Evolutionary conservation across 2,329 filamentous ascomycete genomes (phyloP).

Genomic region (Alternaria sp.): DNA sequence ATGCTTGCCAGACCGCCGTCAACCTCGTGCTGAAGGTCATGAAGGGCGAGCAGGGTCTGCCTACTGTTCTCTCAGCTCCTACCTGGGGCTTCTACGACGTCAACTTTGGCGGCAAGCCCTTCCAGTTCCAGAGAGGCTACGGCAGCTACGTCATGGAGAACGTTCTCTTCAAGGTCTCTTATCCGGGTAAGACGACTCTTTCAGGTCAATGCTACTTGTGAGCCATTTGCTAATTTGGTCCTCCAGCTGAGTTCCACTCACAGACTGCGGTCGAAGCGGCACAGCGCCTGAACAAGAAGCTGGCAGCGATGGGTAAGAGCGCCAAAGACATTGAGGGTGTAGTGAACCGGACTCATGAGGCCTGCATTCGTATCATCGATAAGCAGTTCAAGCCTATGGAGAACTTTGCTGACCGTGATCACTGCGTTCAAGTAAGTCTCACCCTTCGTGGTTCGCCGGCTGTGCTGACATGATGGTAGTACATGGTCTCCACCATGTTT

Average conservation of each 20-base stretch:
- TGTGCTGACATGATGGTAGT: slow-evolving; percentile 55
- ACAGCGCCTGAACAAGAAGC: slow-evolving; percentile 82
- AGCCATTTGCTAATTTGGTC: slow-evolving; percentile 27
- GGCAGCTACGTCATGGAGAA: slow-evolving; percentile 99
- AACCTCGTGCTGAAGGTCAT: slow-evolving; percentile 89
- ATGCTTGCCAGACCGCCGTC: slow-evolving; percentile 94
- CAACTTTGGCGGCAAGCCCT: slow-evolving; percentile 88
- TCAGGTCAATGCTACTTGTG: neutral
- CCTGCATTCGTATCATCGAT: slow-evolving; percentile 98
- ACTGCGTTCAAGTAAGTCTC: slow-evolving; percentile 81
- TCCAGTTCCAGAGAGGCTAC: slow-evolving; percentile 94
- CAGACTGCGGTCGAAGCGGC: slow-evolving; percentile 97
- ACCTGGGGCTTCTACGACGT: slow-evolving; percentile 99
- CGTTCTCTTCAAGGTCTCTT: slow-evolving; percentile 99
- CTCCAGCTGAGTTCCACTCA: slow-evolving; percentile 87
- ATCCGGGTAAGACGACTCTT: slow-evolving; percentile 71
- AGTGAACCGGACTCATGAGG: slow-evolving; percentile 96
- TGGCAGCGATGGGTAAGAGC: slow-evolving; percentile 84
- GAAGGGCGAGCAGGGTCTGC: slow-evolving; percentile 88
- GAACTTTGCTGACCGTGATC: slow-evolving; percentile 99
- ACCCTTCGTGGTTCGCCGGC: neutral
- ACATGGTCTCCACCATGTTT: slow-evolving; percentile 98
- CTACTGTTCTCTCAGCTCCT: slow-evolving; percentile 89
- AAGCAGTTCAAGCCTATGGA: slow-evolving; percentile 99
- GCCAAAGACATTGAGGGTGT: slow-evolving; percentile 89